Evolutionary conservation across 495 filamentous ascomycete genomes (phyloP).

Genomic region (Penicillium salamii): DNA sequence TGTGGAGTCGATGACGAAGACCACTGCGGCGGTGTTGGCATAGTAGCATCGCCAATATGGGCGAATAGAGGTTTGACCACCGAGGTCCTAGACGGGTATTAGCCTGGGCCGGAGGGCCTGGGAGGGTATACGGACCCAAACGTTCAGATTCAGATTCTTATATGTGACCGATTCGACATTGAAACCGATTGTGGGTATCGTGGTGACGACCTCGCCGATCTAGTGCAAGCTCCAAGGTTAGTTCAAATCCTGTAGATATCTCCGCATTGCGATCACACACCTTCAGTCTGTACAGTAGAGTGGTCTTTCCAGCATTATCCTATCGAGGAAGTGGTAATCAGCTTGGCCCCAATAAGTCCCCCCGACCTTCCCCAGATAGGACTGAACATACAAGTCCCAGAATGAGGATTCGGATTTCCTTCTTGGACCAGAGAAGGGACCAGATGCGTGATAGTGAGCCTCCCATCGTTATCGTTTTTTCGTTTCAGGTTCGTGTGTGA

Average conservation of each 20-base stretch:
- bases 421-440: conserved; percentile 83
- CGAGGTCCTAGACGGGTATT: conserved; percentile 64
- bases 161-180: conserved; percentile 98
- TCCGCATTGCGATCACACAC: conserved; percentile 40
- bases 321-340: conserved; percentile 35
- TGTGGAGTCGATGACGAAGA: conserved; percentile 97
- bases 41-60: conserved; percentile 99
- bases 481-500: neutral
- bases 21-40: conserved; percentile 97
- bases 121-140: conserved; percentile 65
- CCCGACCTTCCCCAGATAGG: neutral
- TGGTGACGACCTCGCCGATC: conserved; percentile 98
- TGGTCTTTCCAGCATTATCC: conserved; percentile 99
- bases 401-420: conserved; percentile 96
- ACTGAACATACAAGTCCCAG: conserved; percentile 73
- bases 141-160: conserved; percentile 96
- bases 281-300: conserved; percentile 92
- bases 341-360: conserved; percentile 1
- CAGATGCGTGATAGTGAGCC: conserved; percentile 72
- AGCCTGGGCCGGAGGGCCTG: too few species aligned
- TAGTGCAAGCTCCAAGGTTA: conserved; percentile 37
- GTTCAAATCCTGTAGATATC: neutral
- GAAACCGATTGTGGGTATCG: conserved; percentile 98
- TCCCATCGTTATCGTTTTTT: conserved; percentile 66
- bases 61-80: conserved; percentile 93